These are phyloP conservation scores for Rhytidiadelphus loreus DNA, from an alignment of 225 moss, liverwort and hornwort genomes.

Conservation along the genomic window DNA sequence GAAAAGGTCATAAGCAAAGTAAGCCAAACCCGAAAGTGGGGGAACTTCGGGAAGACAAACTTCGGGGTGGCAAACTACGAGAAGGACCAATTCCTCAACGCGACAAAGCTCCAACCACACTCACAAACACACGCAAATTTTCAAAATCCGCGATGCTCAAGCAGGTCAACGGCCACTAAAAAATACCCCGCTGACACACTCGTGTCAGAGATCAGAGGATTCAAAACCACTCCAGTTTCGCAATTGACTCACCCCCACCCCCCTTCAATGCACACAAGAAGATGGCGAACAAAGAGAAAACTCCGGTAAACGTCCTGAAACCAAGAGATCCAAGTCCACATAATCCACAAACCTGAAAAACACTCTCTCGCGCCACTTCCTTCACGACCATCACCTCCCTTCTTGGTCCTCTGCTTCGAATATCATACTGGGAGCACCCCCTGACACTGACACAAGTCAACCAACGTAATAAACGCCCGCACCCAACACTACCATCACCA, in stretches of 20 bases:
- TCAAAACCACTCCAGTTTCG: background rate
- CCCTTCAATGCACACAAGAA: background rate
- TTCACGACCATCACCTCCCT: background rate
- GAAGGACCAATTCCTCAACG: background rate
- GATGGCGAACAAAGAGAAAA: background rate
- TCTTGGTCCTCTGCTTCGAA: background rate
- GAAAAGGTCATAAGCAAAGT: background rate
- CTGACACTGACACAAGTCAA: background rate
- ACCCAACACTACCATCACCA: background rate
- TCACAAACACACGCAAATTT: background rate
- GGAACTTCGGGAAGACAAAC: background rate
- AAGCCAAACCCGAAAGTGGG: background rate
- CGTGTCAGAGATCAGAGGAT: background rate
- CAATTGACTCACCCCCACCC: background rate
- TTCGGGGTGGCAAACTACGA: background rate
- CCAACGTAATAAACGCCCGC: background rate
- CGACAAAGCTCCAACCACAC: background rate
- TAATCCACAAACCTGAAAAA: background rate
- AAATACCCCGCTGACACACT: background rate
- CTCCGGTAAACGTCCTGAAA: background rate
- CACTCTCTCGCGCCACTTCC: background rate
- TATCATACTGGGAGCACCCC: background rate
- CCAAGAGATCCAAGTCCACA: background rate
- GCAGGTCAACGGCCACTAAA: constrained; percentile 13
- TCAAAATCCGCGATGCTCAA: background rate